These are phyloP conservation scores for Golubevia pallescens DNA, from an alignment of 1,284 basidiomycete genomes.

Conservation along the genomic window DNA sequence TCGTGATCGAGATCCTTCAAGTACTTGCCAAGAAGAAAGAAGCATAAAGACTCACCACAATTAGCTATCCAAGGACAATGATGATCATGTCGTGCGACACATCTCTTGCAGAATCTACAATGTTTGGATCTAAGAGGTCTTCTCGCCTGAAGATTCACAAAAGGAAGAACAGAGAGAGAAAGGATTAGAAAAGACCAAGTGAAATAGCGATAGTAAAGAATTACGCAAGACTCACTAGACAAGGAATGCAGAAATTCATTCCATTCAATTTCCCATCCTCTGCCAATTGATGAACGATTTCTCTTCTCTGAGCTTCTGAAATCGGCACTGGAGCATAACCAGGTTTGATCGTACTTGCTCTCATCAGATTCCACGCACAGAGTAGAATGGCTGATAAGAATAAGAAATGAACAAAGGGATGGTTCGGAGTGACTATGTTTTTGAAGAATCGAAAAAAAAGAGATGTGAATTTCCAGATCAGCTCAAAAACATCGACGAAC, in stretches of 20 bases:
- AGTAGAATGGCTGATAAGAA: constrained; percentile 77
- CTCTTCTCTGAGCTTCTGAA: constrained; percentile 28
- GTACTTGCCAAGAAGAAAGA: no score
- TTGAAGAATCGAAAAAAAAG: no score
- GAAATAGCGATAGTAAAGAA: neutral
- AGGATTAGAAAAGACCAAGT: neutral
- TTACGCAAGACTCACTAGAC: constrained; percentile 71
- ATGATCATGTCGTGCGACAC: constrained; percentile 71
- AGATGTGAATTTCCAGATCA: neutral
- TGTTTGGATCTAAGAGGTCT: constrained; percentile 94
- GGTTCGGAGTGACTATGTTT: constrained; percentile 54
- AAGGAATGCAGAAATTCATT: constrained; percentile 91
- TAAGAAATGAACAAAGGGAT: constrained; percentile 76
- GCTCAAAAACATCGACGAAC: no score
- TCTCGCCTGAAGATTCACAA: constrained; percentile 69
- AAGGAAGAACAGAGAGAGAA: neutral
- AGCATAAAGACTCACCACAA: constrained; percentile 72
- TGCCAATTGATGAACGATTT: constrained; percentile 69
- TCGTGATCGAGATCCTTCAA: neutral
- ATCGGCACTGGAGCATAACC: constrained; percentile 83
- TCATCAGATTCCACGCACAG: constrained; percentile 88
- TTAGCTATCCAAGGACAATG: constrained; percentile 99
- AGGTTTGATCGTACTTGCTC: constrained; percentile 83
- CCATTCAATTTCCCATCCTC: constrained; percentile 87
- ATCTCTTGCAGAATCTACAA: constrained; percentile 88